Base-by-base conservation (phyloP, 306 rosid species). In the Dryas alaskensis region DNA sequence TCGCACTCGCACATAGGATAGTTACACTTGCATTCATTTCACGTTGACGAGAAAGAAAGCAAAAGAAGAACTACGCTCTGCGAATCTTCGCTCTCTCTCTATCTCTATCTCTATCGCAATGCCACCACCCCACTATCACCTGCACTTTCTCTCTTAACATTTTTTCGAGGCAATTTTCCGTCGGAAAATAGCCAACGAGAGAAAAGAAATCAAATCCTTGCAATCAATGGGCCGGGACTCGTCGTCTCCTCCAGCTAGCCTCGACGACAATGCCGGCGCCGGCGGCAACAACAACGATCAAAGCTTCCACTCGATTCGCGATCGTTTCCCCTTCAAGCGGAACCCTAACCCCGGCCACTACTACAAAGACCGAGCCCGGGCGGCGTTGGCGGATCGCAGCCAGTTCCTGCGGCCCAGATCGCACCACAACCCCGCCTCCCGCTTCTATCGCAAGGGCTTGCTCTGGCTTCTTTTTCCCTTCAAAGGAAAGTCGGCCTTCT, bases 361-460 rank as follows among this genome's bases (percentile, higher is more conserved):
- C 58, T 49, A 58, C 43, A 84, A 82, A 2, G 69, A 70, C 76
- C 81, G 81, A 6, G 73, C 27, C 59, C 83, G 76, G 43, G 16
- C 68, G 43, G 16, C 68, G 8, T 60, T 78, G 0, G 13, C 76
- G 76, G 96, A 88, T 90, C 91, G 89, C 19, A 8, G 46, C n/a
- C 81, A 50, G 47, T 37, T 85, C 6, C 42, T 72, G 8, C 85
- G 87, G 60, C 69, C 51, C 76, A 89, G 97, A 83, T 92, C 95
- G 76, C 92, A 85, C 25, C 76, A 68, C 72, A 80, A 27, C 48
- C 19, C 14, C 67, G 3, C 27, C 37, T 31, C 37, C 53, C 92
- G 96, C 45, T 86, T 87, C 86, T 77, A 86, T 71, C 99, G 99
- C 19, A 92, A 86, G 75, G 92, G 98, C 19, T 52, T 89, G 1